Conservation (phyloP, 441 rosid genomes). For the Erodium chrysanthum region DNA sequence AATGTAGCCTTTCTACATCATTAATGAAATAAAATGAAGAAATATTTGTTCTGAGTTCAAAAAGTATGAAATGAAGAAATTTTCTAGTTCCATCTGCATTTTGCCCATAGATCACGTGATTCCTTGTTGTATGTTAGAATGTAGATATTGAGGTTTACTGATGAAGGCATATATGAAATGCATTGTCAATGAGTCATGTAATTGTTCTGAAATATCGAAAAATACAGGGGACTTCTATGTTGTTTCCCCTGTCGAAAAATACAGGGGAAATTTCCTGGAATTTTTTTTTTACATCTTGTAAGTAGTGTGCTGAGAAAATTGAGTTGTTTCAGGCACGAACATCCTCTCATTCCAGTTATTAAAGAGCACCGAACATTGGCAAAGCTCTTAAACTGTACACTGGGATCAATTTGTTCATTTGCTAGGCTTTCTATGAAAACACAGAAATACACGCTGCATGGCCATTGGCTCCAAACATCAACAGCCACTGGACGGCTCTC, state of each 20-base stretch:
- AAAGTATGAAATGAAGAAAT: not conserved
- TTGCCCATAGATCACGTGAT: not conserved
- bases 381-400: constrained; percentile 76
- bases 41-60: too few species aligned
- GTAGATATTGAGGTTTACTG: not conserved
- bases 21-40: too few species aligned
- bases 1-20: too few species aligned
- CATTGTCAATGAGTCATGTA: not conserved
- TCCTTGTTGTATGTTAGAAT: not conserved
- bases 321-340: constrained; percentile 64
- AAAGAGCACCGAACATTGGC: constrained; percentile 89
- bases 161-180: not conserved
- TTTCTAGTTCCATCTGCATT: not conserved
- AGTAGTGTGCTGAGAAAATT: constrained; percentile 13
- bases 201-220: not conserved
- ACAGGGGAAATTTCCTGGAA: not conserved
- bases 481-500: constrained; percentile 96
- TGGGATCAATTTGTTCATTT: constrained; percentile 81
- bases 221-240: not conserved
- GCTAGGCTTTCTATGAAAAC: constrained; percentile 60
- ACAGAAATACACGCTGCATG: constrained; percentile 71
- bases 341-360: constrained; percentile 79
- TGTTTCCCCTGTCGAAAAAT: not conserved
- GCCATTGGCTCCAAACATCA: constrained; percentile 96
- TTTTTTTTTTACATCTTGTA: not conserved